Conservation (phyloP, 1,139 yeast species). For the Sugiyamaella grinbergsii region DNA sequence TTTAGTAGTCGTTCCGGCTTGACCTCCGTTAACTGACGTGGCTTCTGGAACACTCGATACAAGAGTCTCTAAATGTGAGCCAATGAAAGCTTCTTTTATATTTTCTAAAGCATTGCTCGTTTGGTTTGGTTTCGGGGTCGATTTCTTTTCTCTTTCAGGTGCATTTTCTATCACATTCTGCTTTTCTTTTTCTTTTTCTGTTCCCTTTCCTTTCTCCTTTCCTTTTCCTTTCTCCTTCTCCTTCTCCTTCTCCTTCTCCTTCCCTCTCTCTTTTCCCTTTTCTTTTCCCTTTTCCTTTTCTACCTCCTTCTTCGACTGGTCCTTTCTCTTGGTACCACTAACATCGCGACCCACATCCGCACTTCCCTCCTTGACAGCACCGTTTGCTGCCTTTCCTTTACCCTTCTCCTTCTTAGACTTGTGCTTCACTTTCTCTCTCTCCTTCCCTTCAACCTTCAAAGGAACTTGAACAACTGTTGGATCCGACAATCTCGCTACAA, state of each 20-base stretch:
- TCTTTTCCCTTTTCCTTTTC: neutral
- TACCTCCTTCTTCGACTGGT: neutral
- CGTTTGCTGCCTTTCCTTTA: neutral
- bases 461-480: slow-evolving; percentile 14
- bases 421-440: neutral
- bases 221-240: neutral
- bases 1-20: no score
- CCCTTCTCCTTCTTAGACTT: neutral
- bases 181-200: neutral
- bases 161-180: neutral
- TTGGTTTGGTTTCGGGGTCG: no score
- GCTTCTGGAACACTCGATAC: no score
- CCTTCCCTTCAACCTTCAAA: neutral
- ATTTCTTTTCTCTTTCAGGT: no score
- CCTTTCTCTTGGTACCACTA: neutral
- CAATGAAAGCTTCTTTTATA: no score
- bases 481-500: slow-evolving; percentile 26
- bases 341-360: neutral
- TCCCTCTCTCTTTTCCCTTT: neutral
- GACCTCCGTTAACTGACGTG: no score
- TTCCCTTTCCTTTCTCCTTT: neutral
- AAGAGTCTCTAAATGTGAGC: no score
- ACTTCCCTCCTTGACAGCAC: neutral
- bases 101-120: no score
- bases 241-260: neutral